phyloP scores from a whole-genome alignment of 1,284 basidiomycete genomes.

The Boletellus deceptivus region DNA sequence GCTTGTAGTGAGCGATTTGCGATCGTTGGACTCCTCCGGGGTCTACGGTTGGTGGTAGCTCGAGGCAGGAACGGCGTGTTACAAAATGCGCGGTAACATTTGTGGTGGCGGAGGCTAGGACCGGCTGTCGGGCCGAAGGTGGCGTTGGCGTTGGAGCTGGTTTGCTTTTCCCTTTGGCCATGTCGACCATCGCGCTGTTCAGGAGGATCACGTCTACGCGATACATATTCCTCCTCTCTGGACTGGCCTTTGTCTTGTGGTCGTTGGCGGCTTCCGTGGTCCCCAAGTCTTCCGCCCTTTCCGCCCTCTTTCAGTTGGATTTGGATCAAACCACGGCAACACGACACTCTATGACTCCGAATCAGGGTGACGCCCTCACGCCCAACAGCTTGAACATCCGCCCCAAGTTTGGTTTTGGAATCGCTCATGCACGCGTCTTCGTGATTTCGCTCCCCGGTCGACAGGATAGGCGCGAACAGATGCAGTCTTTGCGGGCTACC shows the following conservation, averaged over 20 bases:
- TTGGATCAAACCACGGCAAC: neutral
- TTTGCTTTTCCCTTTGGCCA: slow-evolving; percentile 24
- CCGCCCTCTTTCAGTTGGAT: slow-evolving; percentile 15
- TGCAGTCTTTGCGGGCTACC: slow-evolving; percentile 16
- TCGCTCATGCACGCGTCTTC: slow-evolving; percentile 39
- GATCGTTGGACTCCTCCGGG: too few relatives aligned
- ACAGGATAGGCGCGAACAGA: slow-evolving; percentile 26
- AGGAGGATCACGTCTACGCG: slow-evolving; percentile 17
- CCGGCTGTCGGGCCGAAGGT: too few relatives aligned
- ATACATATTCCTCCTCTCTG: slow-evolving; percentile 27
- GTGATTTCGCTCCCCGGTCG: slow-evolving; percentile 47
- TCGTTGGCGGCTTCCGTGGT: slow-evolving; percentile 11
- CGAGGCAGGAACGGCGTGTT: too few relatives aligned
- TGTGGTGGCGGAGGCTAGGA: too few relatives aligned
- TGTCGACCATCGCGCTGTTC: slow-evolving; percentile 24
- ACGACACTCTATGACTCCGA: slow-evolving; percentile 4
- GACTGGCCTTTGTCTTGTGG: slow-evolving; percentile 27
- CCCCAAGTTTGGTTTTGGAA: slow-evolving; percentile 17
- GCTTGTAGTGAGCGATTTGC: too few relatives aligned
- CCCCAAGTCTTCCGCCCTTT: slow-evolving; percentile 15
- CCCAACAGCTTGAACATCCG: slow-evolving; percentile 34
- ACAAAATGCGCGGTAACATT: too few relatives aligned
- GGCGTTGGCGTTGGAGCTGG: too few relatives aligned
- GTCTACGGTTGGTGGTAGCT: too few relatives aligned
- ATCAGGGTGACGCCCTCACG: slow-evolving; percentile 14